Evolutionary conservation across 208 protist genomes (phyloP), one percentile per base, ranked within the genome.

Genomic region (Lotmaria passim): DNA sequence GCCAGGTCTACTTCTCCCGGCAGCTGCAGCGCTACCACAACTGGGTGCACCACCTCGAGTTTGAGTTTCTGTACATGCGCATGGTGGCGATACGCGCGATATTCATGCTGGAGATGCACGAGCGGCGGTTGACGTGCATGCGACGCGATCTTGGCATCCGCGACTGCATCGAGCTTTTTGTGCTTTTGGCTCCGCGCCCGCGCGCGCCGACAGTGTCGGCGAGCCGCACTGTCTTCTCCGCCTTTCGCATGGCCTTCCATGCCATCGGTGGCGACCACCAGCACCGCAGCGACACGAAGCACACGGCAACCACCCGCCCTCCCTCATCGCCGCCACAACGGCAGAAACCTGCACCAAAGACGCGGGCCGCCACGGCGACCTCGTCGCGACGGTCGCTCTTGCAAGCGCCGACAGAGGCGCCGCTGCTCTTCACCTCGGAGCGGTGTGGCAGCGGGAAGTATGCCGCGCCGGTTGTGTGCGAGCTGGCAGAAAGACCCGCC

Each of bases 111-210:
- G 82, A 92, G 66, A 46, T 56, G 17, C 71, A 82, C 39, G 62
- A 66, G 33, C 84, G 89, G 11, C 79, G 78, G 4, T 43, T 90
- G 6, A 66, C 86, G 11, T 95, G 86, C 73, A 90, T 91, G 77
- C 46, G 31, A 47, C 82, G 89, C 43, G 89, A 93, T 52, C 67
- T 90, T 34, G 74, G 69, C 39, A 82, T 95, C 10, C 76, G 85
- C 24, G 65, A 82, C 39, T 38, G 65, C 19, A 95, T 95, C 68
- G 85, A 92, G 73, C 72, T 85, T 11, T 95, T 91, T 56, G 44
- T 85, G 51, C 72, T 69, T 36, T 56, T 78, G 23, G 55, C 55
- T 15, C 62, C 64, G 36, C 66, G 39, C 21, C 65, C 60, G 7
- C 67, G 46, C 19, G 58, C 57, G 28, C 60, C 75, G 50, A 56